Percentiles rank a stretch among this genome's conserved stretches.
phyloP scores from a whole-genome alignment of 805 yeast genomes.

The Wickerhamiella lipophila region DNA sequence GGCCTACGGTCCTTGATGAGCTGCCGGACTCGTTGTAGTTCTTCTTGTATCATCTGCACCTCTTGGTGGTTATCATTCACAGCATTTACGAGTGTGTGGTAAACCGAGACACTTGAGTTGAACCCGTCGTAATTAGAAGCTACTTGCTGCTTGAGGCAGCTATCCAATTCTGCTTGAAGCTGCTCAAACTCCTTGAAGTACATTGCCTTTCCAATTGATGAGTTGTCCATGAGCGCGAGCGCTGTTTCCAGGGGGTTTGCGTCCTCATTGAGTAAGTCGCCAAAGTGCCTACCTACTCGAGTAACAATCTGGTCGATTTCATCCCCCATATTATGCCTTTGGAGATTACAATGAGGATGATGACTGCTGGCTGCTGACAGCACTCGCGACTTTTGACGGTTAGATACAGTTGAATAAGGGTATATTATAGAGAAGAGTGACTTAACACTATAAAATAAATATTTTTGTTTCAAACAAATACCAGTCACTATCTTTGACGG shows the following conservation, averaged over 20 bases:
- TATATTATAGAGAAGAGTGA: neutral
- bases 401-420: neutral
- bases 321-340: neutral
- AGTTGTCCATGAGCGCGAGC: conserved; percentile 65
- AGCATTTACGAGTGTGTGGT: conserved; percentile 53
- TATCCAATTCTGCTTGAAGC: conserved; percentile 44
- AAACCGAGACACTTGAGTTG: conserved; percentile 74
- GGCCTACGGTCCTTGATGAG: conserved; percentile 45
- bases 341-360: neutral
- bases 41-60: conserved; percentile 36
- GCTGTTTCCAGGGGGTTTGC: conserved; percentile 82
- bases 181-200: conserved; percentile 52
- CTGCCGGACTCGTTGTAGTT: conserved; percentile 37
- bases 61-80: conserved; percentile 54
- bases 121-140: conserved; percentile 54
- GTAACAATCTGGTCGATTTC: conserved; percentile 18
- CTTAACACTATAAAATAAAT: neutral
- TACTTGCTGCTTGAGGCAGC: conserved; percentile 54
- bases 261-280: conserved; percentile 36
- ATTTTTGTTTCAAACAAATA: neutral
- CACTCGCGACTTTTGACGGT: neutral
- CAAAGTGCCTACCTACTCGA: conserved; percentile 20
- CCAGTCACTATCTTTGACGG: neutral
- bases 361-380: neutral
- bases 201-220: conserved; percentile 84